Percentiles rank a stretch among this genome's conserved stretches.
Conservation (phyloP, 257 asterid genomes). For the Rhazya stricta region DNA sequence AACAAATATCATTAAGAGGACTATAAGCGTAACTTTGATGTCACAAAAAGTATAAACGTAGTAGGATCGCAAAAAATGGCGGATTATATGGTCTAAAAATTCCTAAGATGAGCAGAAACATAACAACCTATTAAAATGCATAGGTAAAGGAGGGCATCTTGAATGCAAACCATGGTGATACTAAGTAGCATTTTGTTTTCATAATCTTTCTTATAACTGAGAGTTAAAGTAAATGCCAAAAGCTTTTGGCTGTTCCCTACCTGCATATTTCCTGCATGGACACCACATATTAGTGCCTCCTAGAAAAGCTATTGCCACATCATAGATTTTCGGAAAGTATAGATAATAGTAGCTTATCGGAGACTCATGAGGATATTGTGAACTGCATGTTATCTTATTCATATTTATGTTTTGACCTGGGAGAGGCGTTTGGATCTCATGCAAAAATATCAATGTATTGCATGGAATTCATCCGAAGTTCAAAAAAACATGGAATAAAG, state of each 20-base stretch:
- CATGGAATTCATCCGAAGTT: not conserved
- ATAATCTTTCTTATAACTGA: not conserved
- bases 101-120: not conserved
- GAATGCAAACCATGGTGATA: not conserved
- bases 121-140: not conserved
- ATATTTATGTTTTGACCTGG: not conserved
- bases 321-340: not conserved
- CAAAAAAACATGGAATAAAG: not conserved
- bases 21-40: not conserved
- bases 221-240: not conserved
- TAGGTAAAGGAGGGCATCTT: not conserved
- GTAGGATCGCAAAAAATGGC: not conserved
- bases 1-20: constrained; percentile 11
- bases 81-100: not conserved
- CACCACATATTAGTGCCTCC: not conserved
- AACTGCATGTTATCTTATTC: not conserved
- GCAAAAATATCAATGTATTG: not conserved
- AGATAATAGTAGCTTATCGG: not conserved
- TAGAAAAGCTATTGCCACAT: not conserved
- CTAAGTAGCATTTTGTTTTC: not conserved
- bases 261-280: not conserved
- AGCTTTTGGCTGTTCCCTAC: too few species aligned
- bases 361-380: not conserved
- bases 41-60: not conserved
- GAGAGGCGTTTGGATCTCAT: not conserved